phyloP scores from a whole-genome alignment of 257 asterid genomes.

The Dorcoceras hygrometricum region DNA sequence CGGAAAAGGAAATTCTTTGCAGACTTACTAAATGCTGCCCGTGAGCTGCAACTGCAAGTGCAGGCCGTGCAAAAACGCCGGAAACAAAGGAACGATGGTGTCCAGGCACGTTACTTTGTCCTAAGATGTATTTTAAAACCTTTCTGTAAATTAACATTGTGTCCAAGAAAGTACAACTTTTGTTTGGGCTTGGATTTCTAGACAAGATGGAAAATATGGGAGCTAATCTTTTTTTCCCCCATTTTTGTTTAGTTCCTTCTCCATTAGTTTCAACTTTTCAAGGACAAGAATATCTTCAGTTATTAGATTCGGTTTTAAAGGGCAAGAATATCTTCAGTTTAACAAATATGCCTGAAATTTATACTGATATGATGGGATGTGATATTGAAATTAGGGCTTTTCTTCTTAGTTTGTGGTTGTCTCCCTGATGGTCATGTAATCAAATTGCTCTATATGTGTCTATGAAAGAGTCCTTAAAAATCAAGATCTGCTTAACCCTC shows the following conservation, averaged over 20 bases:
- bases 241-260: not conserved
- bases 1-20: slow-evolving; percentile 81
- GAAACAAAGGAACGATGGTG: slow-evolving; percentile 91
- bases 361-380: not conserved
- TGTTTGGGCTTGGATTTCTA: slow-evolving; percentile 11
- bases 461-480: slow-evolving; percentile 2
- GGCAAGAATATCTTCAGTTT: not conserved
- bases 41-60: slow-evolving; percentile 88
- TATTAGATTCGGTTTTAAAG: slow-evolving; percentile 13
- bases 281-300: too few relatives aligned
- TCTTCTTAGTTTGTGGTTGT: not conserved
- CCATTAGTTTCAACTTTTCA: slow-evolving; percentile 9
- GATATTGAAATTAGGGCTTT: slow-evolving; percentile 7
- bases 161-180: slow-evolving; percentile 1
- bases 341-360: not conserved
- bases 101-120: slow-evolving; percentile 61
- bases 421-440: not conserved
- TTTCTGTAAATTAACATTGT: slow-evolving; percentile 17
- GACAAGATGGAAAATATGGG: slow-evolving; percentile 10
- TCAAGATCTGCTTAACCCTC: slow-evolving; percentile 8
- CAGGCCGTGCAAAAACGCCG: slow-evolving; percentile 91
- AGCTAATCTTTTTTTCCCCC: not conserved
- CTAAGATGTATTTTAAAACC: slow-evolving; percentile 1
- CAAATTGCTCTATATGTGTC: slow-evolving; percentile 18
- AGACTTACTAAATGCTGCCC: slow-evolving; percentile 85